Evolutionary conservation across 73 alveolate species (phyloP).

Genomic region (Uronychia setigera): DNA sequence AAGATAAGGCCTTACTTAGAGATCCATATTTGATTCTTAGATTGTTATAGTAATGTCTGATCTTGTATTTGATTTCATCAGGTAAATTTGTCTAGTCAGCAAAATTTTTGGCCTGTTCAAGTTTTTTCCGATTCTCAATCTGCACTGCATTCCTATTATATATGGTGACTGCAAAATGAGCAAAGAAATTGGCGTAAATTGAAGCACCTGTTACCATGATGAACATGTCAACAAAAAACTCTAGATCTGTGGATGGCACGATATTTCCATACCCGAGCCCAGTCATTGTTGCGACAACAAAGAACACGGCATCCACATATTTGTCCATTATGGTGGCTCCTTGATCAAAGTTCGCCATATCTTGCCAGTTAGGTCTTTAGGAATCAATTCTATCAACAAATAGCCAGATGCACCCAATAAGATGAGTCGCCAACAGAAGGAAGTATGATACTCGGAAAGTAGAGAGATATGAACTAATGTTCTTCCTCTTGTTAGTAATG

Average conservation of each 20-base stretch:
- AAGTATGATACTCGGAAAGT: conserved; percentile 9
- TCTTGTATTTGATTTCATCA: conserved; percentile 21
- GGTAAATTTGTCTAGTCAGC: conserved; percentile 41
- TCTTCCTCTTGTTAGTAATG: not conserved
- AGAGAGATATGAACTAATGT: not conserved
- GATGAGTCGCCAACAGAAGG: conserved; percentile 23
- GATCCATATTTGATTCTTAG: conserved; percentile 31
- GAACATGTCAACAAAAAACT: conserved; percentile 36
- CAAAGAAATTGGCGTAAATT: conserved; percentile 63
- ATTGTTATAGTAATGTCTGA: conserved; percentile 46
- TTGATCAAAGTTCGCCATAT: conserved; percentile 18
- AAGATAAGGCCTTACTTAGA: not conserved
- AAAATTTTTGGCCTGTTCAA: conserved; percentile 63
- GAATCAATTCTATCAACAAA: conserved; percentile 34
- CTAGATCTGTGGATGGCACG: conserved; percentile 52
- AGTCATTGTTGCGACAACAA: conserved; percentile 65
- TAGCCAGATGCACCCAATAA: conserved; percentile 51
- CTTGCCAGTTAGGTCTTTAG: conserved; percentile 16
- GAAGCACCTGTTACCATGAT: conserved; percentile 61
- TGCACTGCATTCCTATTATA: conserved; percentile 29
- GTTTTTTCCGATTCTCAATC: conserved; percentile 39
- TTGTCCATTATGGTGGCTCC: conserved; percentile 21
- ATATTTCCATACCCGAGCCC: conserved; percentile 62
- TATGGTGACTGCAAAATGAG: conserved; percentile 43
- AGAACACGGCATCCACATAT: conserved; percentile 67